A percentile compares a stretch with the other conserved stretches of the same genome.
phyloP scores from a whole-genome alignment of 148 eudicot genomes.

The Gaultheria prostrata region DNA sequence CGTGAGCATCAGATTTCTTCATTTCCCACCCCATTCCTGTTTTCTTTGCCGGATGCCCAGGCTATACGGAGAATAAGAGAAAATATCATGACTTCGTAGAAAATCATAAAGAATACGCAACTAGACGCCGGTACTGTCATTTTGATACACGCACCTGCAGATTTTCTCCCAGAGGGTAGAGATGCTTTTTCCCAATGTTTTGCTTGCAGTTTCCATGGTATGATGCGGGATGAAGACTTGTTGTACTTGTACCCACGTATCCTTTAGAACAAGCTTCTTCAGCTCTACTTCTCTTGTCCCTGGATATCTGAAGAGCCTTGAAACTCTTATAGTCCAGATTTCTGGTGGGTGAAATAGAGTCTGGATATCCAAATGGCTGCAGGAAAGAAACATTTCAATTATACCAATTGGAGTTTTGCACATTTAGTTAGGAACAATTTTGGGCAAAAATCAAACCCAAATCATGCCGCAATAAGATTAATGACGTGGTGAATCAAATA shows the following conservation, averaged over 20 bases:
- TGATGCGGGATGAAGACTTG: neutral
- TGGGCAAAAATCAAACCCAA: neutral
- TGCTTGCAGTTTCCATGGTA: constrained; percentile 1
- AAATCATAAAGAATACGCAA: neutral
- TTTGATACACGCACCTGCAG: constrained; percentile 14
- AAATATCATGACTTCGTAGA: neutral
- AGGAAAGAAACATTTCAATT: neutral
- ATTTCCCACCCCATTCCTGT: constrained; percentile 9
- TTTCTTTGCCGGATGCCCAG: constrained; percentile 5
- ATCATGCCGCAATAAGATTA: neutral
- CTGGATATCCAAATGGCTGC: constrained; percentile 15
- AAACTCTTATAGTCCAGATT: neutral
- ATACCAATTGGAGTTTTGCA: neutral
- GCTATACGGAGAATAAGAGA: constrained; percentile 6
- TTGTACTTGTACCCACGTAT: neutral
- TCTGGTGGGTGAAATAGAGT: neutral
- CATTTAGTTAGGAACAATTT: neutral
- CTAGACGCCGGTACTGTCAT: neutral
- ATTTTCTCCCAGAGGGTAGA: neutral
- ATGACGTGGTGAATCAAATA: neutral
- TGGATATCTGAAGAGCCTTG: constrained; percentile 9
- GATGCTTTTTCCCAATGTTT: neutral
- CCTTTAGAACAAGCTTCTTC: neutral
- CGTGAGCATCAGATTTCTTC: neutral
- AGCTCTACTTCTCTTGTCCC: constrained; percentile 1